Conservation (phyloP, 2,329 filamentous ascomycete genomes). For the Penicillium hordei region DNA sequence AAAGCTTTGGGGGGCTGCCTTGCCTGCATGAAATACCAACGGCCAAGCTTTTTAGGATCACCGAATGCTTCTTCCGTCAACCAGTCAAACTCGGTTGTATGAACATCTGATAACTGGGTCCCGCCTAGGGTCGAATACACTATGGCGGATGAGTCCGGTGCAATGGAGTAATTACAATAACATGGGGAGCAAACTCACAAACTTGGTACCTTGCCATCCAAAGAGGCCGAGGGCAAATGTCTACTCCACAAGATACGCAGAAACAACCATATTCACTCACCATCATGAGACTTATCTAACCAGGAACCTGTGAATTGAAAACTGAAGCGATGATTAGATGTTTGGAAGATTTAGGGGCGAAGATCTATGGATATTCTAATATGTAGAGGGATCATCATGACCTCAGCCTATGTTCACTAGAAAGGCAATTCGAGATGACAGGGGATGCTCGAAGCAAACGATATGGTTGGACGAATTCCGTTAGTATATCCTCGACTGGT, state of each 20-base stretch:
- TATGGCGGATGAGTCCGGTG: background rate
- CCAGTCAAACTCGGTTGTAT: background rate
- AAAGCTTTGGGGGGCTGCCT: background rate
- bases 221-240: background rate
- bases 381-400: background rate
- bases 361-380: background rate
- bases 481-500: background rate
- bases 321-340: background rate
- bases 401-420: too few relatives aligned
- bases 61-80: background rate
- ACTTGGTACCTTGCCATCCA: background rate
- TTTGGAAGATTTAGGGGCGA: background rate
- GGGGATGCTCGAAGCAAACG: too few relatives aligned
- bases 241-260: background rate
- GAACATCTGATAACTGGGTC: background rate
- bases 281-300: background rate
- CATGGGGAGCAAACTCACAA: background rate
- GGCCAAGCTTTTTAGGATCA: background rate
- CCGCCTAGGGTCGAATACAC: background rate
- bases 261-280: background rate
- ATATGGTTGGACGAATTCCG: too few relatives aligned
- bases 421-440: too few relatives aligned
- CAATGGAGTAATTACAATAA: background rate
- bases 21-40: background rate
- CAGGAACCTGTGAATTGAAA: background rate